Base-by-base conservation (phyloP, 108 stramenopile species). In the Pseudonitzschia delicatissima region DNA sequence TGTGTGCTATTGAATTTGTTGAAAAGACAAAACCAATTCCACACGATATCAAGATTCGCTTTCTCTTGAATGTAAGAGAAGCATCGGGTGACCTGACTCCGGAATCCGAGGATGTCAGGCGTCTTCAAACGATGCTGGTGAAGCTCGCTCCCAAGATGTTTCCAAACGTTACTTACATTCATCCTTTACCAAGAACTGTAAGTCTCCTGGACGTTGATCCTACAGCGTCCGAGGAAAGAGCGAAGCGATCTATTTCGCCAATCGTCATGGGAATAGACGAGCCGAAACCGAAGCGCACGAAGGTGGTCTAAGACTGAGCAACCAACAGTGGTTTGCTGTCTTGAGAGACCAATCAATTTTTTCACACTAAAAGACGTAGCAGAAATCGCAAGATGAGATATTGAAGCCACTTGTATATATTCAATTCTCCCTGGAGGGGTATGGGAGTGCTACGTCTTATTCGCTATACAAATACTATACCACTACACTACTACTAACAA, bases 1-100 rank as follows among this genome's bases (percentile, higher is more conserved):
- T 90, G 17, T 83, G 84, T 57, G 82, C 83, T 0, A 40, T 83
- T 3, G 88, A 90, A 12, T 73, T 51, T 20, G 33, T 82, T 12
- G 36, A 72, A 49, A 37, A 52, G 6, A 28, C 68, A 5, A 62
- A 59, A 21, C 49, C 49, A 20, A 35, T 57, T 4, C 57, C 69
- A 50, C 6, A 27, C 21, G 34, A 26, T 37, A 28, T 40, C 36
- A 32, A 70, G 17, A 31, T 48, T 35, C 25, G 29, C 15, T 62
- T 70, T 40, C 48, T 70, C 5, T 31, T 7, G 17, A 61, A 36
- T 36, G 23, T 70, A 12, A 49, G 35, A 29, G 13, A 34, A 3
- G 33, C 36, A 50, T 34, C 64, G 15, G 27, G 32, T 35, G 29
- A 5, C 11, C 45, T 61, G 8, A 21, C 5, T 61, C 60, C 60